Base-by-base conservation (phyloP, 371 early-diverging fungal genomes). In the Apophysomyces variabilis region DNA sequence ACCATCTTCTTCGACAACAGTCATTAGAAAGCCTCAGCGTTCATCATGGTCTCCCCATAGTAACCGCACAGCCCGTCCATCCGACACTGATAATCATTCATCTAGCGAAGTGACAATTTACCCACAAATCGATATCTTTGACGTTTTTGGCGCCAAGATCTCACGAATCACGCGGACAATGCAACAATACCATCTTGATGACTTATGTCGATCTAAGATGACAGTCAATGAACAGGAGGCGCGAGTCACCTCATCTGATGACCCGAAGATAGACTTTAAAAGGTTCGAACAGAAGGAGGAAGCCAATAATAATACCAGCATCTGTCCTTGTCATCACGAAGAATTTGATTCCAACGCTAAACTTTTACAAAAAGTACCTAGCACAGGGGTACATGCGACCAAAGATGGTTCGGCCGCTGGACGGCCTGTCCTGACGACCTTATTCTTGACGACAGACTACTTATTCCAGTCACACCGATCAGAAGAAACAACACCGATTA, bases 381-480 rank as follows among this genome's bases (percentile, higher is more conserved):
- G 1, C 21, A 9, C 18, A 7, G 18, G 54, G 21, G 54, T 9
- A 26, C 18, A 18, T 11, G 21, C 9, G 9, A 5, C 21, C 54
- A 16, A 16, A 18, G 9, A 9, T 5, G 54, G 21, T 9, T 16
- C 9, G 35, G 8, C 21, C 9, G 16, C 39, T 38, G 50, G 38
- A 14, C 41, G 56, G 8, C 39, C 56, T 5, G 36, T 38, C 26
- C 38, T 63, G 56, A 63, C 63, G 2, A 63, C 39, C 7, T 45
- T 79, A 35, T 74, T 76, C 50, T 38, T 68, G 14, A 79, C 77
- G 0, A 79, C 80, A 13, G 72, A 79, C 35, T 70, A 65, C 2
- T 63, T 79, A 5, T 77, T 79, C 56, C 66, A 76, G 32, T 74
- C 80, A 35, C 73, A 74, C 11, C 62, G 74, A 4, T 73, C 76